These are phyloP conservation scores for Rhipidocladum racemiflorum DNA, from an alignment of 176 grass and related monocot genomes.

Conservation along the genomic window DNA sequence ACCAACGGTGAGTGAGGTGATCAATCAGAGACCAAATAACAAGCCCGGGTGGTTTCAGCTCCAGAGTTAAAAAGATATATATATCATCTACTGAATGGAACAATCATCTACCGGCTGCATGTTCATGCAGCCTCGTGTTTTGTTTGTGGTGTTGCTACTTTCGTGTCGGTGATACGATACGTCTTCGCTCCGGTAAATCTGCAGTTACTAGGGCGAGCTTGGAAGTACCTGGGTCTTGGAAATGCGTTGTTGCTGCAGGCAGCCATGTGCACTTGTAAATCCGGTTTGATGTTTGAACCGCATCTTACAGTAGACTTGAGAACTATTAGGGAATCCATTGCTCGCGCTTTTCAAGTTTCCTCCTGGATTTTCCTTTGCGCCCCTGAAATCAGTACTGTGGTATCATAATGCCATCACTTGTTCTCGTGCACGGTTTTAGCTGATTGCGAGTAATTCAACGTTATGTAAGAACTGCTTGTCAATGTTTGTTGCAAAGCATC, in stretches of 20 bases:
- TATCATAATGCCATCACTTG: background rate
- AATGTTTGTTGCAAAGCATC: background rate
- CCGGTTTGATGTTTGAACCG: background rate
- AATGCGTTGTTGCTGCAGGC: background rate
- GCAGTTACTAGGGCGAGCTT: slow-evolving; percentile 34
- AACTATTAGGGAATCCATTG: background rate
- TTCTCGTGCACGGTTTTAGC: background rate
- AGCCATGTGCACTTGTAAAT: slow-evolving; percentile 12
- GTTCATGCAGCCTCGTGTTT: background rate
- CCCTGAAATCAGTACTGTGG: background rate
- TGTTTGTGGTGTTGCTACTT: background rate
- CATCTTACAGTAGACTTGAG: background rate
- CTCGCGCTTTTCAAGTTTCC: background rate
- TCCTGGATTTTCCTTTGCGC: background rate
- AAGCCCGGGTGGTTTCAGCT: background rate
- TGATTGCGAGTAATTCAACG: too few species aligned
- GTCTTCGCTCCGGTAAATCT: too few species aligned
- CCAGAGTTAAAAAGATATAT: background rate
- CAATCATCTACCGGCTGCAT: slow-evolving; percentile 8
- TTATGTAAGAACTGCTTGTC: background rate
- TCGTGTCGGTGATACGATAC: slow-evolving; percentile 6
- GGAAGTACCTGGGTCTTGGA: slow-evolving; percentile 4
- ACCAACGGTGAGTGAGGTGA: slow-evolving; percentile 42
- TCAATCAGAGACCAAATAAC: slow-evolving; percentile 10
- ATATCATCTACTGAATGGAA: background rate